Percentiles rank a stretch among this genome's conserved stretches.
These are phyloP conservation scores for Quercus mongolica DNA, from an alignment of 306 rosid genomes.

Conservation along the genomic window DNA sequence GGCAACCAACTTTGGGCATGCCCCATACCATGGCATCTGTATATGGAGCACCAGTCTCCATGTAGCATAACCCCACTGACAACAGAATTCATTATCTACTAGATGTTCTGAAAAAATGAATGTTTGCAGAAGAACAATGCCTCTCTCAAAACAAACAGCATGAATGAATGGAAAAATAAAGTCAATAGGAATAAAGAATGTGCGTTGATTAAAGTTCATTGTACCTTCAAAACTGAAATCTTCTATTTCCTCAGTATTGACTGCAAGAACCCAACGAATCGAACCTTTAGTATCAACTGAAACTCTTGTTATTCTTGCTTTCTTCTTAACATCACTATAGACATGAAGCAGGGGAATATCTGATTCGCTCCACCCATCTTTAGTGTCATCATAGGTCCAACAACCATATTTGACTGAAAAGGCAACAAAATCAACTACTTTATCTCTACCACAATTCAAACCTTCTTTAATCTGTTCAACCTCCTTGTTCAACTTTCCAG, in stretches of 20 bases:
- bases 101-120: too few species aligned
- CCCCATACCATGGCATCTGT: neutral
- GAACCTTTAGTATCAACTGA: constrained; percentile 72
- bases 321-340: constrained; percentile 34
- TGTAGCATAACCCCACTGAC: too few species aligned
- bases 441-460: constrained; percentile 65
- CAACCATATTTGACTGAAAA: constrained; percentile 82
- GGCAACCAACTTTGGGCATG: neutral
- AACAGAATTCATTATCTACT: too few species aligned
- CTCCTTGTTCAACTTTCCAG: constrained; percentile 87
- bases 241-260: constrained; percentile 68
- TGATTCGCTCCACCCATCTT: constrained; percentile 64
- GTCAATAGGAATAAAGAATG: neutral
- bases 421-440: constrained; percentile 73
- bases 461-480: constrained; percentile 68
- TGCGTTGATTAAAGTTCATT: neutral
- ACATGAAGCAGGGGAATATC: constrained; percentile 65
- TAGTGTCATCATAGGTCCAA: constrained; percentile 46
- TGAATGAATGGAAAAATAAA: neutral
- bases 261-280: constrained; percentile 80
- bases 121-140: neutral
- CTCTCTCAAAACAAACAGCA: neutral
- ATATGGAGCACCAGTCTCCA: too few species aligned
- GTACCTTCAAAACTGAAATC: constrained; percentile 73
- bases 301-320: constrained; percentile 51